Evolutionary conservation across 345 rosid genomes (phyloP).

Genomic region (Laguncularia racemosa): DNA sequence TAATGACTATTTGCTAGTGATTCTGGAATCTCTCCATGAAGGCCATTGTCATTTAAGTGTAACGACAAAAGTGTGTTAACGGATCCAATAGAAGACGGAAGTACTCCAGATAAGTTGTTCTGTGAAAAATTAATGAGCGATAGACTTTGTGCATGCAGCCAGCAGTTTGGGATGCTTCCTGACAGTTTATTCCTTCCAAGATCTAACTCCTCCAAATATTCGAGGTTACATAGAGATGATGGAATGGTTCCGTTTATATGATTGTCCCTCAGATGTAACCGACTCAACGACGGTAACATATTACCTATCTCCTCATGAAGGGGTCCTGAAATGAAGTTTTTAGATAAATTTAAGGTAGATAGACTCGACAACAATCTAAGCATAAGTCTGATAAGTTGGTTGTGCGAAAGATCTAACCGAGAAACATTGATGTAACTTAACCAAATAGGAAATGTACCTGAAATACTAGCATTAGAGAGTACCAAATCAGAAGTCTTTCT

Average conservation of each 20-base stretch:
- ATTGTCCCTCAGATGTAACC: not conserved
- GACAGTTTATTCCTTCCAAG: not conserved
- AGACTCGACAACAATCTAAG: not conserved
- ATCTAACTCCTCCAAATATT: fast-evolving
- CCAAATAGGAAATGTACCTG: not conserved
- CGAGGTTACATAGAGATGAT: not conserved
- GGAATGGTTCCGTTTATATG: slow-evolving; percentile 1
- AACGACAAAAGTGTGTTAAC: fast-evolving
- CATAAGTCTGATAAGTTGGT: not conserved
- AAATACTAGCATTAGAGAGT: not conserved
- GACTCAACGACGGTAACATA: not conserved
- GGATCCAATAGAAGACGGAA: slow-evolving; percentile 1
- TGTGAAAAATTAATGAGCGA: not conserved
- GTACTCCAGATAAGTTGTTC: not conserved
- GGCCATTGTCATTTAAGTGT: slow-evolving; percentile 6
- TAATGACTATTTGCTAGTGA: not conserved
- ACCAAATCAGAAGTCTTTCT: fast-evolving
- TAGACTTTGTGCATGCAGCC: not conserved
- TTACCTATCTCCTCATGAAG: not conserved
- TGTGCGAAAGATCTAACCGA: fast-evolving
- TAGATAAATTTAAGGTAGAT: not conserved
- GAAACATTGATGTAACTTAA: not conserved
- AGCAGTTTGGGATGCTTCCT: not conserved
- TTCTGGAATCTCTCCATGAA: not conserved
- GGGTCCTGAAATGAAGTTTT: not conserved